phyloP scores from a whole-genome alignment of 495 filamentous ascomycete genomes.

The Hypoxylon fragiforme region DNA sequence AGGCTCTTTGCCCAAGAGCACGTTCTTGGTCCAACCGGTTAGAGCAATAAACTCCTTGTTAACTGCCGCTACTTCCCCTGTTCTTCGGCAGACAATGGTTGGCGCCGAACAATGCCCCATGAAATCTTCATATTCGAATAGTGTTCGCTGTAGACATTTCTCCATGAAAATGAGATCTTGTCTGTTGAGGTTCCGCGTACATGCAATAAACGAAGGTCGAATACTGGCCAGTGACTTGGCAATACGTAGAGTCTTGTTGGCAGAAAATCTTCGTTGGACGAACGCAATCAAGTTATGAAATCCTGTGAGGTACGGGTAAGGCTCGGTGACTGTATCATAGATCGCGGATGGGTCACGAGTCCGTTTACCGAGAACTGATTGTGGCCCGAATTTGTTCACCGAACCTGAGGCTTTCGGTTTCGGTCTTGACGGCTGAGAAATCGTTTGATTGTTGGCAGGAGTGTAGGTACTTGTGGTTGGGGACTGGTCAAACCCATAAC shows the following conservation, averaged over 20 bases:
- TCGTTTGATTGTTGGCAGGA: conserved; percentile 31
- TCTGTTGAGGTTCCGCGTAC: conserved; percentile 75
- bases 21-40: conserved; percentile 91
- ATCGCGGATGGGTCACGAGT: conserved; percentile 75
- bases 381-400: conserved; percentile 47
- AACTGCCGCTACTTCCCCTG: conserved; percentile 87
- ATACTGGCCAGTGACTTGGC: conserved; percentile 86
- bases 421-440: conserved; percentile 37
- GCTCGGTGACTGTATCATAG: conserved; percentile 84
- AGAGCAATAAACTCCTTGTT: conserved; percentile 94
- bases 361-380: conserved; percentile 57
- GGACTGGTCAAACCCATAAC: conserved; percentile 49
- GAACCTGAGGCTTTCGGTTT: conserved; percentile 46
- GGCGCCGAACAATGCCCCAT: conserved; percentile 85
- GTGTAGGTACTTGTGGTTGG: conserved; percentile 48
- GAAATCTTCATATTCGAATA: conserved; percentile 90
- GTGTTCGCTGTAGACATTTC: conserved; percentile 89
- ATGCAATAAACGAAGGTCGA: conserved; percentile 89
- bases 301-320: conserved; percentile 85
- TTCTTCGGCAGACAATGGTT: conserved; percentile 86
- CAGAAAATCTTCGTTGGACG: conserved; percentile 73
- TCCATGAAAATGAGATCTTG: conserved; percentile 97
- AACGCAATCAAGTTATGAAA: conserved; percentile 89
- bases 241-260: conserved; percentile 71
- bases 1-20: conserved; percentile 82